Conservation (phyloP, 225 moss, liverwort and hornwort genomes). For the Bryum argenteum region DNA sequence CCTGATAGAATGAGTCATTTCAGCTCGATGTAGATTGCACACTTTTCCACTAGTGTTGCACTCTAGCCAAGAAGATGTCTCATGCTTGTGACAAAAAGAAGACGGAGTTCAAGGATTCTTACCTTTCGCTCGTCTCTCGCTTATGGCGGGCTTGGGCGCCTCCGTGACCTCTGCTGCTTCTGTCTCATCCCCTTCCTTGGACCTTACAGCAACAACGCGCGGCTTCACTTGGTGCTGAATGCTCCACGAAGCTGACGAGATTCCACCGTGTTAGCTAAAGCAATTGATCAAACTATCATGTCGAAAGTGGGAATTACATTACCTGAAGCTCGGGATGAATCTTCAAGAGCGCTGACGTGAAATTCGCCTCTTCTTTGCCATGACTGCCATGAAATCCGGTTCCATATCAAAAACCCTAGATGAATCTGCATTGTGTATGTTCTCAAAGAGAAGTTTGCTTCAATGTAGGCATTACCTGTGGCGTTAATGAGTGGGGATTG, state of each 20-base stretch:
- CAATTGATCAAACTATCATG: neutral
- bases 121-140: constrained; percentile 48
- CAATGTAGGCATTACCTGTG: constrained; percentile 21
- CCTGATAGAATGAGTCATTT: too few species aligned
- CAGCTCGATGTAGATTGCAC: too few species aligned
- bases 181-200: constrained; percentile 34
- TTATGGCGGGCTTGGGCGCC: constrained; percentile 19
- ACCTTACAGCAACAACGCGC: constrained; percentile 28
- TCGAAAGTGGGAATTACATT: neutral
- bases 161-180: constrained; percentile 9
- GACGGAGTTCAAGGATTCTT: neutral
- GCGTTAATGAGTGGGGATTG: neutral
- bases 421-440: neutral
- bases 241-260: constrained; percentile 23
- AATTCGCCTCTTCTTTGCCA: constrained; percentile 20
- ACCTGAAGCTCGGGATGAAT: constrained; percentile 25
- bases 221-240: constrained; percentile 17
- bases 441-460: neutral
- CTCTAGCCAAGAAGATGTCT: neutral
- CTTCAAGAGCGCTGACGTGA: constrained; percentile 3
- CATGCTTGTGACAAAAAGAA: neutral
- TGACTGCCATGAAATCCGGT: constrained; percentile 20
- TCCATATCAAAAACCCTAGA: neutral
- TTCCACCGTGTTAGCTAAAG: neutral
- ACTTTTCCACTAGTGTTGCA: too few species aligned